Percentiles rank a stretch among this genome's conserved stretches.
Evolutionary conservation across 202 grass and related monocot genomes (phyloP).

Genomic region (Dendrocalamus latiflorus): DNA sequence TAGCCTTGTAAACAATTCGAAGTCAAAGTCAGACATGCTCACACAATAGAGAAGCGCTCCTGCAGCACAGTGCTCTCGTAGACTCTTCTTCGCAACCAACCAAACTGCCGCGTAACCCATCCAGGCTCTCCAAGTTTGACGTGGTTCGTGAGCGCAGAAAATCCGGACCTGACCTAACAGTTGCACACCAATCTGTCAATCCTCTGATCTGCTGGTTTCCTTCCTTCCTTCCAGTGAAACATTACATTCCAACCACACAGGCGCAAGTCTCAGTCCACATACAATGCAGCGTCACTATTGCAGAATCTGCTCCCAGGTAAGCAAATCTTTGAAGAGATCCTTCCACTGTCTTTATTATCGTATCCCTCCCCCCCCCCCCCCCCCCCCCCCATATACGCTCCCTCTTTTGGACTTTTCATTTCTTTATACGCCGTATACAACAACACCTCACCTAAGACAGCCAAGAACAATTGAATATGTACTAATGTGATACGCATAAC

Average conservation of each 20-base stretch:
- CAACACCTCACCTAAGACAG: too few relatives aligned
- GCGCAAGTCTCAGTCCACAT: constrained; percentile 1
- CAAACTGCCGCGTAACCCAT: neutral
- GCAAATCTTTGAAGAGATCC: constrained; percentile 39
- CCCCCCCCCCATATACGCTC: neutral
- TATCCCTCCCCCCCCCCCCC: neutral
- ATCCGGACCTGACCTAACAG: neutral
- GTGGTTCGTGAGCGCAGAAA: neutral
- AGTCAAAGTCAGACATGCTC: neutral
- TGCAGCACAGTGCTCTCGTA: neutral
- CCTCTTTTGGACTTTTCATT: constrained; percentile 25
- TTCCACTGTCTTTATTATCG: constrained; percentile 16
- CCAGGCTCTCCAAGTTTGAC: constrained; percentile 5
- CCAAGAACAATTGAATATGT: neutral
- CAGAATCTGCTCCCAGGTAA: constrained; percentile 43
- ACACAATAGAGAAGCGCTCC: neutral
- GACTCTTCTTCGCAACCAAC: neutral
- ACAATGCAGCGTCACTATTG: constrained; percentile 18
- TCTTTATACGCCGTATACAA: constrained; percentile 9
- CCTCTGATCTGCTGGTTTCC: constrained; percentile 6
- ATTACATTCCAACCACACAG: neutral
- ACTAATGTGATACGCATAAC: constrained; percentile 22
- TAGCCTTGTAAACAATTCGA: neutral
- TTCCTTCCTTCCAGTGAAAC: neutral
- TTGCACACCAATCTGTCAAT: neutral